Evolutionary conservation across 1,139 yeast genomes (phyloP), one percentile per base, ranked within the genome.

Genomic region (Candida neerlandica): DNA sequence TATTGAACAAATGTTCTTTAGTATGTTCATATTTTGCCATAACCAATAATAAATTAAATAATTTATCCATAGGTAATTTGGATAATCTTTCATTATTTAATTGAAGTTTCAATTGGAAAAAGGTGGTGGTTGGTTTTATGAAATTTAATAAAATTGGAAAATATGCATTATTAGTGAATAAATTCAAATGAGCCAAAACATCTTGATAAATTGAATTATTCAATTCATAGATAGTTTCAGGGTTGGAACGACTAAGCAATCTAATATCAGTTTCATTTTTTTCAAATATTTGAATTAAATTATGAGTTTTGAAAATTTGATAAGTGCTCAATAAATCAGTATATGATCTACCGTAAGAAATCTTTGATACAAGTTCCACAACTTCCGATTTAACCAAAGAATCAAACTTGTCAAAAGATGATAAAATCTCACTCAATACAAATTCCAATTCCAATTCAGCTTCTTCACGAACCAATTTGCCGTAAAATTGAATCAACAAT

Each of bases 81-180:
- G 60, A 45, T 23, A 74, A 51, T 11, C 53, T 52, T 1, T 54
- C 52, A 5, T 60, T 52, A 12, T 60, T 55, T 33, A 73, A 56
- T 33, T 49, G 46, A 19, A 38, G 47, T 10, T 58, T 59, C 3
- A 71, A 49, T 21, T 48, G 44, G 1, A 46, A 37, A 49, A 73
- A 73, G 5, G 64, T 47, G 0, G 45, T 33, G 12, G 57, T 45
- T 7, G 59, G 59, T 5, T 56, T 60, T 5, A 70, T 55, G 21
- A 70, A 49, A 47, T 71, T 71, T 40, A 71, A 55, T 3, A 73
- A 55, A 16, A 72, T 64, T 1, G 66, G 57, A 42, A 71, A 66
- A 50, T 63, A 70, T 49, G 55, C 58, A 29, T 61, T 51, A 48
- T 57, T 59, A 40, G 49, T 40, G 29, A 58, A 59, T 32, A 67